phyloP scores from a whole-genome alignment of 805 yeast genomes.

The Starmerella kuoi region DNA sequence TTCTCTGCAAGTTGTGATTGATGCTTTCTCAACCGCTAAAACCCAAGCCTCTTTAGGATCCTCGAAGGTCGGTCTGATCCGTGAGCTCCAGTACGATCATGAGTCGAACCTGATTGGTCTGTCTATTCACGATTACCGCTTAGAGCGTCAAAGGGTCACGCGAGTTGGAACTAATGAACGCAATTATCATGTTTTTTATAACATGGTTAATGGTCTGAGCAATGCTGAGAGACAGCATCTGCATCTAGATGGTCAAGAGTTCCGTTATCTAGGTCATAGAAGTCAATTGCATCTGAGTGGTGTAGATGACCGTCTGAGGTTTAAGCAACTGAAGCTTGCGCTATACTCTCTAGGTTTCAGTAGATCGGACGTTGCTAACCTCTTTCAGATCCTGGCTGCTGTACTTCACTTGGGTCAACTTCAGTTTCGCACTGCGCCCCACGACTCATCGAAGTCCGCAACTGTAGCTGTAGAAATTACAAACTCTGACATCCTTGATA shows the following conservation, averaged over 20 bases:
- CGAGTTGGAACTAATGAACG: slow-evolving; percentile 41
- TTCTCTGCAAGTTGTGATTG: slow-evolving; percentile 29
- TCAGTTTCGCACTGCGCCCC: slow-evolving; percentile 27
- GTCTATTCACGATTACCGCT: slow-evolving; percentile 41
- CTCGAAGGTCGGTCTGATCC: slow-evolving; percentile 45
- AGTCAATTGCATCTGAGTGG: slow-evolving; percentile 32
- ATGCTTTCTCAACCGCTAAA: slow-evolving; percentile 33
- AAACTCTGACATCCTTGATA: slow-evolving; percentile 28
- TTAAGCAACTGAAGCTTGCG: slow-evolving; percentile 38
- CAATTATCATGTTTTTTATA: slow-evolving; percentile 49
- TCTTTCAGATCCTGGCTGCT: slow-evolving; percentile 38
- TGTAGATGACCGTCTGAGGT: slow-evolving; percentile 39
- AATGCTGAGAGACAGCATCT: slow-evolving; percentile 33
- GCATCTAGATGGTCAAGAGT: slow-evolving; percentile 31
- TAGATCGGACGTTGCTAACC: slow-evolving; percentile 36
- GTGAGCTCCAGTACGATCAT: slow-evolving; percentile 40
- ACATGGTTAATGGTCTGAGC: slow-evolving; percentile 41
- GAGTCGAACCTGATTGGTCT: slow-evolving; percentile 41
- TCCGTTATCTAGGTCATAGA: slow-evolving; percentile 36
- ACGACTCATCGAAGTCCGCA: slow-evolving; percentile 29
- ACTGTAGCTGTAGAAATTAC: slow-evolving; percentile 30
- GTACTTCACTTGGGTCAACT: slow-evolving; percentile 35
- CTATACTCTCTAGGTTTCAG: slow-evolving; percentile 39
- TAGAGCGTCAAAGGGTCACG: slow-evolving; percentile 45
- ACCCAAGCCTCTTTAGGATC: slow-evolving; percentile 28